Percentiles rank a stretch among this genome's conserved stretches.
Conservation (phyloP, 139 green algal genomes). For the Tetratostichococcus sp. region DNA sequence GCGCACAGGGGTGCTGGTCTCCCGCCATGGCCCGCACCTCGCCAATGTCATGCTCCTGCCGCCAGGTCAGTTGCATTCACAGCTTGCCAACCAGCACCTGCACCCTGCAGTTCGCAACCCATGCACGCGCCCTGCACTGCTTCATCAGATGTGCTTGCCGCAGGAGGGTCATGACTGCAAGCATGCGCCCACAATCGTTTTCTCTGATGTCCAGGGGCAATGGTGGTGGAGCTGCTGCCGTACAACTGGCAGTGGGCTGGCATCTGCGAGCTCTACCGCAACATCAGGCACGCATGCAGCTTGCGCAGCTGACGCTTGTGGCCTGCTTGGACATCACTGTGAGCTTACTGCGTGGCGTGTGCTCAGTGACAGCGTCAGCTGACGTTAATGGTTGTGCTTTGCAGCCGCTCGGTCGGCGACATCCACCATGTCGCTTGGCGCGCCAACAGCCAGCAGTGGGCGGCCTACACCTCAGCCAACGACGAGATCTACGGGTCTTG, state of each 20-base stretch:
- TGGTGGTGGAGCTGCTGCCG: conserved; percentile 78
- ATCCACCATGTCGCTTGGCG: conserved; percentile 81
- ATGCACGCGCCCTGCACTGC: too few relatives aligned
- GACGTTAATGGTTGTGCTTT: too few relatives aligned
- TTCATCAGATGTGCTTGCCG: background rate
- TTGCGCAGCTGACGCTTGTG: too few relatives aligned
- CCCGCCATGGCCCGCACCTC: conserved; percentile 63
- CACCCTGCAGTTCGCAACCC: too few relatives aligned
- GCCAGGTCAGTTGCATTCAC: conserved; percentile 23
- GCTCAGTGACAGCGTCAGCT: too few relatives aligned
- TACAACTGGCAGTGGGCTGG: conserved; percentile 82
- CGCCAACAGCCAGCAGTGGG: conserved; percentile 26
- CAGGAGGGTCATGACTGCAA: too few relatives aligned
- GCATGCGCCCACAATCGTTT: background rate
- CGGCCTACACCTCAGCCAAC: conserved; percentile 23
- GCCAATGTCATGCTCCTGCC: conserved; percentile 61
- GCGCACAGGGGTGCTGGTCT: conserved; percentile 63
- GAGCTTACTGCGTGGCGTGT: too few relatives aligned
- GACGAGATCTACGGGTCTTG: conserved; percentile 56
- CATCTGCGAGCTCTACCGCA: conserved; percentile 64
- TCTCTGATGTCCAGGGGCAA: conserved; percentile 29
- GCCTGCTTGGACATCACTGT: too few relatives aligned
- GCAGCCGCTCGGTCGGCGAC: conserved; percentile 41
- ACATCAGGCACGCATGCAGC: conserved; percentile 42
- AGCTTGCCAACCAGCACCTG: too few relatives aligned